Evolutionary conservation across 148 eudicot species (phyloP).

Genomic region (Vaccinium macrocarpon): DNA sequence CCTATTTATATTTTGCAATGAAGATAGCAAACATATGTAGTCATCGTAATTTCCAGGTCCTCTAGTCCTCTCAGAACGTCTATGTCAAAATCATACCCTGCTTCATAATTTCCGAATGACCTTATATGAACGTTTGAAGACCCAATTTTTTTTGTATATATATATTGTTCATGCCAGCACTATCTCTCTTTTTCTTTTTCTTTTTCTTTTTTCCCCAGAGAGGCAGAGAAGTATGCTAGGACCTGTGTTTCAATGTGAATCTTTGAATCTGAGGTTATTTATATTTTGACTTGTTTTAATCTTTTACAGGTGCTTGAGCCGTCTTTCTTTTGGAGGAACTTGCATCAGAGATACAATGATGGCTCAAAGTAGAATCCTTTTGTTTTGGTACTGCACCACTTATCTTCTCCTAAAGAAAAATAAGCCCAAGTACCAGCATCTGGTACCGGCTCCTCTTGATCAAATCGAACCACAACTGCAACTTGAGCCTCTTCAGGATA

Average conservation of each 20-base stretch:
- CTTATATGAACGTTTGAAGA: no score
- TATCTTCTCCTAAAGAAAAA: slow-evolving; percentile 89
- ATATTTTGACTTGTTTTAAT: background rate
- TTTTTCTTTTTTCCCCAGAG: background rate
- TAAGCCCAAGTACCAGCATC: slow-evolving; percentile 78
- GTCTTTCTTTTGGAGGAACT: slow-evolving; percentile 75
- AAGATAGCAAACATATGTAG: background rate
- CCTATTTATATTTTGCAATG: no score
- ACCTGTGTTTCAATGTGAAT: background rate
- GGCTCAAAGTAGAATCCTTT: slow-evolving; percentile 79
- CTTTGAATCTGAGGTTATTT: background rate
- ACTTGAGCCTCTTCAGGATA: slow-evolving; percentile 34
- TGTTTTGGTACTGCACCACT: slow-evolving; percentile 88
- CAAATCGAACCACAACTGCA: slow-evolving; percentile 29
- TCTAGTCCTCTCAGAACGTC: background rate
- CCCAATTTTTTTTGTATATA: no score
- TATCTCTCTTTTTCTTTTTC: background rate
- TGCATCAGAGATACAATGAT: slow-evolving; percentile 61
- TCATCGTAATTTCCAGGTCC: background rate
- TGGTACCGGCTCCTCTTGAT: slow-evolving; percentile 55
- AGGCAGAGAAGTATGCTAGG: background rate
- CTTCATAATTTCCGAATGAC: no score
- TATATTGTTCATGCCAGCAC: background rate
- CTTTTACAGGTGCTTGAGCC: slow-evolving; percentile 73
- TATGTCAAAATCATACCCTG: background rate